Evolutionary conservation across 2,329 filamentous ascomycete species (phyloP), one percentile per base, ranked within the genome.

Genomic region (Nemania sp.): DNA sequence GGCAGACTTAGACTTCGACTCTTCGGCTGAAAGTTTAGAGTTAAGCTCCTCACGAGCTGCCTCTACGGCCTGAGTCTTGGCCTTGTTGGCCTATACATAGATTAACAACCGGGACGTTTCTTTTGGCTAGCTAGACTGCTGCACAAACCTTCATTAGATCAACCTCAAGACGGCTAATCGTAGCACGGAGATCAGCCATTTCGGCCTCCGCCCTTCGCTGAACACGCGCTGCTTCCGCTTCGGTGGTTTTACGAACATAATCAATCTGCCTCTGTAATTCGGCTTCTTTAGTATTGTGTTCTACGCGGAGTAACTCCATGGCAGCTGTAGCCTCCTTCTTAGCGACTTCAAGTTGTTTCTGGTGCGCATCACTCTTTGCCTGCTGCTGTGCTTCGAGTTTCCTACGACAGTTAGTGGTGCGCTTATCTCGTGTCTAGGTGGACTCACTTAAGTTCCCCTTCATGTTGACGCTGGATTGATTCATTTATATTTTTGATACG

Each of bases 401-500:
- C 78, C 70, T 83, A 77, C 4, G 3, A 13, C 15, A 22, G 61
- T 74, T 29, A 75, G 70, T 47, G 52, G 59, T 38, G 35, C 24
- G 56, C 27, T 27, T 18, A n/a, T 56, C 45, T 54, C 3, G 1
- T 20, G 38, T 22, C 32, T 8, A 5, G 18, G 3, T 24, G 7
- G 47, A 76, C 82, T 72, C 83, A 87, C 77, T 83, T 84, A 6
- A 91, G 72, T 64, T 93, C 90, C 43, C 88, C 86, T 60, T 91
- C 89, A 74, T 96, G 92, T 38, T 89, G 87, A 54, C 85, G 85
- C 73, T 93, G 92, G 20, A 94, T 81, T 7, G 87, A 87, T 57
- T 95, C 90, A 64, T 93, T 93, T 71, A 91, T 85, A 41, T 84
- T 87, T 70, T 89, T 90, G 56, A 92, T 84, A 45, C 88, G 74